phyloP scores from a whole-genome alignment of 2,329 filamentous ascomycete species.

The Paecilomyces formosus region DNA sequence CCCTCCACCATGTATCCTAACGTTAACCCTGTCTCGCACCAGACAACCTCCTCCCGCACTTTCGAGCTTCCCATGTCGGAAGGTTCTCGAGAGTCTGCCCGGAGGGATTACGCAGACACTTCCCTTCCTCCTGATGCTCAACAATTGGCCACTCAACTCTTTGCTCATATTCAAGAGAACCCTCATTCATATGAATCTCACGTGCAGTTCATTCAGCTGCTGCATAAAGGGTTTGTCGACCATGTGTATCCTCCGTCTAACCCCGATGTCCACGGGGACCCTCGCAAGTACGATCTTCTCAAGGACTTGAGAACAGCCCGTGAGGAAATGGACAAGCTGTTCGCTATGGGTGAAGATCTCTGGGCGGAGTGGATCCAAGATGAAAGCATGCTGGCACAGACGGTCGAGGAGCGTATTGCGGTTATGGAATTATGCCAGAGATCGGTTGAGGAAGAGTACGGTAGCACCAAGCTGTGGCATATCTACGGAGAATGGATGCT shows the following conservation, averaged over 20 bases:
- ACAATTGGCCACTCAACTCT: slow-evolving; percentile 32
- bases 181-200: slow-evolving; percentile 42
- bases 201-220: slow-evolving; percentile 38
- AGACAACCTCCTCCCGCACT: slow-evolving; percentile 33
- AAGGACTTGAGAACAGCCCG: slow-evolving; percentile 42
- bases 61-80: slow-evolving; percentile 41
- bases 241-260: slow-evolving; percentile 40
- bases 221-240: slow-evolving; percentile 41
- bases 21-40: slow-evolving; percentile 28
- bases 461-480: slow-evolving; percentile 55
- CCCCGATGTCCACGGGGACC: slow-evolving; percentile 38
- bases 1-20: slow-evolving; percentile 35
- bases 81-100: slow-evolving; percentile 29
- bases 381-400: slow-evolving; percentile 50
- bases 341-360: slow-evolving; percentile 55
- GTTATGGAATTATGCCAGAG: slow-evolving; percentile 54
- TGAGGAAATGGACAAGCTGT: slow-evolving; percentile 54
- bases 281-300: slow-evolving; percentile 39
- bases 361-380: slow-evolving; percentile 59
- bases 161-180: slow-evolving; percentile 36
- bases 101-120: slow-evolving; percentile 33
- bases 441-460: slow-evolving; percentile 54
- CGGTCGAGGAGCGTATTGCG: slow-evolving; percentile 49
- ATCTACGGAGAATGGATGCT: slow-evolving; percentile 56
- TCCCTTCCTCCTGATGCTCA: slow-evolving; percentile 36